phyloP scores from a whole-genome alignment of 2,329 filamentous ascomycete species.

The Colletotrichum chrysophilum region DNA sequence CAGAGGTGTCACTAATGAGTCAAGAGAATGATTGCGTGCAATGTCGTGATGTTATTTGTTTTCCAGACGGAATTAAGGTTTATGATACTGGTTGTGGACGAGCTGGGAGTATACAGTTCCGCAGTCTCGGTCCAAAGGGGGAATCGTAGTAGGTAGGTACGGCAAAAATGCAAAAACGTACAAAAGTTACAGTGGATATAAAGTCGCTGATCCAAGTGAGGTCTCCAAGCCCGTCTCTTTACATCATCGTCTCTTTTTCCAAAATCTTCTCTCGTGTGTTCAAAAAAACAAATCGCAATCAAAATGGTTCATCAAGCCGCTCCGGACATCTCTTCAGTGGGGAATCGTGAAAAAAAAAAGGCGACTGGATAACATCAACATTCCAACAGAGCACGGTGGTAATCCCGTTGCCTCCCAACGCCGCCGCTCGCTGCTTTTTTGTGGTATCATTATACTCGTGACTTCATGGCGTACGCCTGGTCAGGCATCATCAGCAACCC shows the following conservation, averaged over 20 bases:
- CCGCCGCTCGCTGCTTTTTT: background rate
- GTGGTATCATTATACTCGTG: conserved; percentile 17
- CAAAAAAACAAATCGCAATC: background rate
- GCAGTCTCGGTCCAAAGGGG: background rate
- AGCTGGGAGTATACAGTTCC: background rate
- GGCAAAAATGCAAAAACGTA: background rate
- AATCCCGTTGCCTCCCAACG: background rate
- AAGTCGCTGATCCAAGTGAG: conserved; percentile 4
- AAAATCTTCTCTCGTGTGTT: background rate
- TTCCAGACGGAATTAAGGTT: conserved; percentile 14
- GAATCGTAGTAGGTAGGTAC: background rate
- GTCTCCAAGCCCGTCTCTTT: conserved; percentile 3
- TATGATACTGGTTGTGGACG: conserved; percentile 2
- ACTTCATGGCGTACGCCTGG: conserved; percentile 16
- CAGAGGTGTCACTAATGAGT: background rate
- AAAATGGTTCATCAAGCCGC: conserved; percentile 14
- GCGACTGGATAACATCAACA: conserved; percentile 17
- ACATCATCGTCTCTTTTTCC: background rate
- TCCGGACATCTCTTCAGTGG: conserved; percentile 10
- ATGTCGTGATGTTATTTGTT: conserved; percentile 17
- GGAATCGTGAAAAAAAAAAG: conserved; percentile 18
- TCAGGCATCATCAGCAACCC: background rate
- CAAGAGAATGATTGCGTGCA: background rate
- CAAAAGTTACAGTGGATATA: conserved; percentile 6
- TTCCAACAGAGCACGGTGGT: conserved; percentile 18